These are phyloP conservation scores for Globisporangium radiosum DNA, from an alignment of 352 stramenopile species.

Conservation along the genomic window DNA sequence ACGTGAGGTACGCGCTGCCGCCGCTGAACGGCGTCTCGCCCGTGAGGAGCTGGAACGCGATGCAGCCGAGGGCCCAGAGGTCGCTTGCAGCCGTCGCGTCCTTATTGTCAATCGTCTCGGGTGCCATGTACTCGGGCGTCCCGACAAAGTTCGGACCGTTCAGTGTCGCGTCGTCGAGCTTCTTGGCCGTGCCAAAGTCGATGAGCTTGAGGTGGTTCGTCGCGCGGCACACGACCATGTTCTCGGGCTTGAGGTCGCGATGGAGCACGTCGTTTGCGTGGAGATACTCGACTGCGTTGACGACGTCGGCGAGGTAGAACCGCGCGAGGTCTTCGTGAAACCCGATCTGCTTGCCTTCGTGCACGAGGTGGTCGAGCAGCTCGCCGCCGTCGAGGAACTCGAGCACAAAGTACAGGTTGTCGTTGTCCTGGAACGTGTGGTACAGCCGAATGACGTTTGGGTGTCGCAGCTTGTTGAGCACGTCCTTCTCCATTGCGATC, in stretches of 20 bases:
- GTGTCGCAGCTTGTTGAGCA: slow-evolving; percentile 86
- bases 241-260: slow-evolving; percentile 93
- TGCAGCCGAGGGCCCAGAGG: slow-evolving; percentile 75
- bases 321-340: slow-evolving; percentile 68
- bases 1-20: slow-evolving; percentile 74
- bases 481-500: slow-evolving; percentile 96
- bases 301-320: slow-evolving; percentile 86
- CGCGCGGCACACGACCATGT: slow-evolving; percentile 84
- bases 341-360: slow-evolving; percentile 67
- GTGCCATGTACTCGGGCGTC: slow-evolving; percentile 85
- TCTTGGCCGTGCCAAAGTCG: slow-evolving; percentile 83
- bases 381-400: slow-evolving; percentile 91
- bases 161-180: slow-evolving; percentile 41
- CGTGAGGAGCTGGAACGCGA: slow-evolving; percentile 68
- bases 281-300: slow-evolving; percentile 92
- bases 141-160: slow-evolving; percentile 87
- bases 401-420: slow-evolving; percentile 95
- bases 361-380: slow-evolving; percentile 88
- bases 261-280: slow-evolving; percentile 91
- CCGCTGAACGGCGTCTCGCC: slow-evolving; percentile 77
- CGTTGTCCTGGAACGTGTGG: slow-evolving; percentile 95
- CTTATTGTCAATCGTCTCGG: slow-evolving; percentile 83
- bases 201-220: slow-evolving; percentile 70
- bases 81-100: slow-evolving; percentile 49
- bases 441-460: slow-evolving; percentile 93